Conservation (phyloP, 2,329 filamentous ascomycete genomes). For the Graphiopsis chlorocephala region DNA sequence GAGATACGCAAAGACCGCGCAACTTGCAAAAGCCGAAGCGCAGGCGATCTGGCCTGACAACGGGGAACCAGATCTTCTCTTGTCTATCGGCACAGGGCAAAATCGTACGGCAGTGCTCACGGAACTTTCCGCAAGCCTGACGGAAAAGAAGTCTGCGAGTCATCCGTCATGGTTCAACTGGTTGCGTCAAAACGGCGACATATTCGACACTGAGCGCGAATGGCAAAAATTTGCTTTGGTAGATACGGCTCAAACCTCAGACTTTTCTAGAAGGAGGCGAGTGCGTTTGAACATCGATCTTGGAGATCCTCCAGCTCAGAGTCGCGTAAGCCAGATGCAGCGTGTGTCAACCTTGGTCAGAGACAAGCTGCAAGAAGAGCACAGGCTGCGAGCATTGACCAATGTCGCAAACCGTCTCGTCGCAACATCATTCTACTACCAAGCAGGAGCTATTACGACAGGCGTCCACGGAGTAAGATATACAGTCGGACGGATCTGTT, state of each 20-base stretch:
- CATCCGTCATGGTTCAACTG: not conserved
- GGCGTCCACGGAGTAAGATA: no score
- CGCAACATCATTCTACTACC: slow-evolving; percentile 39
- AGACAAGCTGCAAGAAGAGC: slow-evolving; percentile 1
- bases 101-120: slow-evolving; percentile 23
- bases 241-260: no score
- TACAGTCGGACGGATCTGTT: slow-evolving; percentile 32
- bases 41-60: slow-evolving; percentile 35
- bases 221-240: slow-evolving; percentile 38
- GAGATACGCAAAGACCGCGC: slow-evolving; percentile 53
- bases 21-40: slow-evolving; percentile 48
- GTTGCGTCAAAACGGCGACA: not conserved
- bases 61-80: slow-evolving; percentile 33
- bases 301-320: not conserved
- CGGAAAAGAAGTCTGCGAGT: not conserved
- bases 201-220: slow-evolving; percentile 34
- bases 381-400: slow-evolving; percentile 30
- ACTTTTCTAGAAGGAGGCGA: not conserved
- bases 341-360: not conserved
- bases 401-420: slow-evolving; percentile 36
- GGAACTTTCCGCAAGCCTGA: not conserved
- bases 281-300: not conserved
- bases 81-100: slow-evolving; percentile 35
- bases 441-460: slow-evolving; percentile 31
- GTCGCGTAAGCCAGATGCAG: not conserved